A percentile compares a stretch with the other conserved stretches of the same genome.
These are phyloP conservation scores for Lipomyces kockii DNA, from an alignment of 805 yeast genomes.

Conservation along the genomic window DNA sequence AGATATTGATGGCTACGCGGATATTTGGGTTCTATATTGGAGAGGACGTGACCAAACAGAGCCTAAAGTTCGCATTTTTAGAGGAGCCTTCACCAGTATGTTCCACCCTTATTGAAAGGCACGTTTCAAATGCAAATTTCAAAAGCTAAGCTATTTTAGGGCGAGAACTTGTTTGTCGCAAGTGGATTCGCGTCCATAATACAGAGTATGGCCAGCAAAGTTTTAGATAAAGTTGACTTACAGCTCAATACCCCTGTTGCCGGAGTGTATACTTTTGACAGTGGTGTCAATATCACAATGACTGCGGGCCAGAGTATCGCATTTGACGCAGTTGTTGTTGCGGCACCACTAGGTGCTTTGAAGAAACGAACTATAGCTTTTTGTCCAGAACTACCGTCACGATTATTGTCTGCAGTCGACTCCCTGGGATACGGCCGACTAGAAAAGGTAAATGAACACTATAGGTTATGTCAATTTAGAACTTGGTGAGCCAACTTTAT, in stretches of 20 bases:
- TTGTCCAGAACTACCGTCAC: constrained; percentile 38
- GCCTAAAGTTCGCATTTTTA: constrained; percentile 32
- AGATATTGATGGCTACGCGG: constrained; percentile 15
- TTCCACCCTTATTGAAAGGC: background rate
- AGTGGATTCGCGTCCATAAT: constrained; percentile 32
- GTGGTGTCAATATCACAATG: constrained; percentile 2
- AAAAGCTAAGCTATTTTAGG: constrained; percentile 11
- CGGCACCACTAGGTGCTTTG: constrained; percentile 43
- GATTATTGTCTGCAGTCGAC: constrained; percentile 33
- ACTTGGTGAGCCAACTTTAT: background rate
- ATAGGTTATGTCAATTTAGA: background rate
- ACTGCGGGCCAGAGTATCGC: constrained; percentile 1
- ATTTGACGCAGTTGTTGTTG: constrained; percentile 41
- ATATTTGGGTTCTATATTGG: constrained; percentile 37
- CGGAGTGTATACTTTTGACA: background rate
- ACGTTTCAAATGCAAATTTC: background rate
- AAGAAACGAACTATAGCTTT: constrained; percentile 38
- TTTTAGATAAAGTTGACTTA: constrained; percentile 4
- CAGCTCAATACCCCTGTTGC: constrained; percentile 14
- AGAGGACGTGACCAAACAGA: constrained; percentile 32
- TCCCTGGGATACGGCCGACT: constrained; percentile 41
- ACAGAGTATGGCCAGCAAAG: constrained; percentile 13
- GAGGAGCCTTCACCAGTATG: constrained; percentile 35
- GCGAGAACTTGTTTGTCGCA: constrained; percentile 35
- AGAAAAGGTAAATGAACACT: constrained; percentile 38